phyloP scores from a whole-genome alignment of 345 rosid genomes.

The Raphanus raphanistrum region DNA sequence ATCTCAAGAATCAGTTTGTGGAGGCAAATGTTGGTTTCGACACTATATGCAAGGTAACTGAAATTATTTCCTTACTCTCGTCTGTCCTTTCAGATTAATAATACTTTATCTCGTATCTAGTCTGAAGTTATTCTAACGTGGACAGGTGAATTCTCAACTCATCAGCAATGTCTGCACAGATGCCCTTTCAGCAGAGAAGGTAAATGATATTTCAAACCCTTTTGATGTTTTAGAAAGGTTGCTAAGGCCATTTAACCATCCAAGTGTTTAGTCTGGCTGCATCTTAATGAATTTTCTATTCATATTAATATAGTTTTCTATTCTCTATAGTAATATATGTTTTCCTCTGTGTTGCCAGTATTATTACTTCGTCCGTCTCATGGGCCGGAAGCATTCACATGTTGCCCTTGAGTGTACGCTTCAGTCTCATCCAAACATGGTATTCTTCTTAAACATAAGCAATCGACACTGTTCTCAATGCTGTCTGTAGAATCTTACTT shows the following conservation, averaged over 20 bases:
- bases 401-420: constrained; percentile 97
- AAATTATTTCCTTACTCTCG: not conserved
- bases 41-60: constrained; percentile 83
- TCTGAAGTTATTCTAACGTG: constrained; percentile 9
- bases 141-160: constrained; percentile 95
- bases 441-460: constrained; percentile 18
- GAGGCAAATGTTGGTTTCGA: constrained; percentile 96
- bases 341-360: constrained; percentile 51
- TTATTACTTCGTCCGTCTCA: constrained; percentile 92
- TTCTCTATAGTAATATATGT: not conserved
- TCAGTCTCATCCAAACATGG: constrained; percentile 98
- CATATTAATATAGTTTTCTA: not conserved
- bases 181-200: constrained; percentile 99
- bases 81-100: not conserved
- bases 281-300: not conserved
- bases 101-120: not conserved
- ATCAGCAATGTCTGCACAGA: constrained; percentile 96
- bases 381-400: constrained; percentile 96
- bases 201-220: constrained; percentile 21
- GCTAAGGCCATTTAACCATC: not conserved
- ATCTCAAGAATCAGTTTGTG: constrained; percentile 93
- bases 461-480: not conserved
- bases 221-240: not conserved
- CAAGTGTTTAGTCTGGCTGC: not conserved
- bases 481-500: constrained; percentile 15